A percentile compares a stretch with the other conserved stretches of the same genome.
These are phyloP conservation scores for Trichophyton benhamiae DNA, from an alignment of 2,329 filamentous ascomycete genomes.

Conservation along the genomic window DNA sequence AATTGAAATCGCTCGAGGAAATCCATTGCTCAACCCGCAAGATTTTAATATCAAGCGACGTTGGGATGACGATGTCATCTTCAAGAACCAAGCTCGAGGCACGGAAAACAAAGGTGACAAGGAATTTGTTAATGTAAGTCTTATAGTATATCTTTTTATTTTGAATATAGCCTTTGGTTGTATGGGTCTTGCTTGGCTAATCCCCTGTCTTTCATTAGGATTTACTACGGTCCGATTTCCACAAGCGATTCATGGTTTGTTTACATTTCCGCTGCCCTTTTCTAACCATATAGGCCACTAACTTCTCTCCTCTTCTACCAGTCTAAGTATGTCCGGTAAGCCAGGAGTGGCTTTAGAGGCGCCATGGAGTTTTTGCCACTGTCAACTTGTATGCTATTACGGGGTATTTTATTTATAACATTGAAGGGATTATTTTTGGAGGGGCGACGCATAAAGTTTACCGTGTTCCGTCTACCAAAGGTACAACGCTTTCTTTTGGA, in stretches of 20 bases:
- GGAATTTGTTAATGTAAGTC: slow-evolving; percentile 80
- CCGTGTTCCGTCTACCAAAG: not conserved
- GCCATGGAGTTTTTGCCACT: slow-evolving; percentile 2
- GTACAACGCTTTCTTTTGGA: not conserved
- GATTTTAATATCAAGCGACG: slow-evolving; percentile 77
- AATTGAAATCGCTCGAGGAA: slow-evolving; percentile 79
- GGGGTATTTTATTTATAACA: not conserved
- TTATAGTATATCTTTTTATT: not conserved
- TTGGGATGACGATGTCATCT: slow-evolving; percentile 98
- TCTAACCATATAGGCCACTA: not conserved
- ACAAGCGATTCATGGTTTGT: slow-evolving; percentile 78
- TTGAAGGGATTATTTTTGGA: not conserved
- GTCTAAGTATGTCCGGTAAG: slow-evolving; percentile 13
- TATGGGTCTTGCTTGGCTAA: slow-evolving; percentile 6
- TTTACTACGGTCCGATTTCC: slow-evolving; percentile 86
- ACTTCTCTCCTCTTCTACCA: slow-evolving; percentile 1
- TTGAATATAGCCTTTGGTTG: not conserved
- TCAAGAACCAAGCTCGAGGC: slow-evolving; percentile 94
- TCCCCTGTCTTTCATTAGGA: slow-evolving; percentile 44
- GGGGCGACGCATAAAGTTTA: slow-evolving; percentile 1
- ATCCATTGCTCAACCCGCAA: slow-evolving; percentile 75
- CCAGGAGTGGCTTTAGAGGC: slow-evolving; percentile 1
- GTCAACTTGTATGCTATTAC: not conserved
- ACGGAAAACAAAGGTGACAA: slow-evolving; percentile 87
- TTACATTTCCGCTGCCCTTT: not conserved